Evolutionary conservation across 257 asterid species (phyloP), one percentile per base, ranked within the genome.

Genomic region (Cynanchum wilfordii): DNA sequence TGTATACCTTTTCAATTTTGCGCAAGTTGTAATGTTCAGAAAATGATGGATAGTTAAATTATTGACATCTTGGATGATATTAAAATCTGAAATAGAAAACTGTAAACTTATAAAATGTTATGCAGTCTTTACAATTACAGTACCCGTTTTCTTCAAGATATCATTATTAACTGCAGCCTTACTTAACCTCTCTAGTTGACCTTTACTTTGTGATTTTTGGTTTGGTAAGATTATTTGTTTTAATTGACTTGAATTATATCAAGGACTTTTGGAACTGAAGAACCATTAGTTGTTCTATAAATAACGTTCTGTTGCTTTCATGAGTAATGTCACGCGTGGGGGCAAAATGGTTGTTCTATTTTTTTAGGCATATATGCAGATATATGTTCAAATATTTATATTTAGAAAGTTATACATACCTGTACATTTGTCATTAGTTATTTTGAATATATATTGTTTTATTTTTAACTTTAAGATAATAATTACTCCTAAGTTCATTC

Each of bases 231-330:
- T 17, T 17, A 10, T 56, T 24, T 10, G 12, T 12, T 0, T 56
- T 56, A 12, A 56, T 19, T 17, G 1, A 62, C 19, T 62, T 29
- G 68, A 4, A 13, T 30, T 2, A 5, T 29, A 25, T 58, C 27
- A 58, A 58, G 15, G 55, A 50, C 36, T 57, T 57, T 24, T 24
- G 1, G 4, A n/a, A 57, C 64, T 57, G 55, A 24, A 24, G 36
- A 57, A 10, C 19, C 19, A 24, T 59, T 27, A 22, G 47, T 22
- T 17, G 24, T 33, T 62, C 11, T 30, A 33, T 16, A 15, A 17
- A 63, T 64, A 64, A 64, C 38, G 10, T 17, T 64, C 9, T 36
- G 68, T 64, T 36, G 29, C 69, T 64, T 36, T 64, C 69, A 36
- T 64, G 29, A 62, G 68, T 4, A 29, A 16, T 59, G 15, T 58